phyloP scores from a whole-genome alignment of 306 rosid species.

The Ormosia emarginata region DNA sequence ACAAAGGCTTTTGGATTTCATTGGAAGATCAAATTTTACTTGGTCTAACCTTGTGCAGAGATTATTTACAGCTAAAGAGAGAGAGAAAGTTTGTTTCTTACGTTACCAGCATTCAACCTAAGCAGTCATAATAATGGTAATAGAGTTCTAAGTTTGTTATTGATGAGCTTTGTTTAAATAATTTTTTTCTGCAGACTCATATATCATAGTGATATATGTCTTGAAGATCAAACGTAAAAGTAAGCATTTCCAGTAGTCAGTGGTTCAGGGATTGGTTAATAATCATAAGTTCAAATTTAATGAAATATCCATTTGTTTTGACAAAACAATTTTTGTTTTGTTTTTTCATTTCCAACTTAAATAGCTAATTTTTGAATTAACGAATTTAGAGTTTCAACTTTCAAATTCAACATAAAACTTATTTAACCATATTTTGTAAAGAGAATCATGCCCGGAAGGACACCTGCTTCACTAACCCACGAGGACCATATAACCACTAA shows the following conservation, averaged over 20 bases:
- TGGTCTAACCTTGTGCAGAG: neutral
- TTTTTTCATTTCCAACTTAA: neutral
- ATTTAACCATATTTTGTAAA: neutral
- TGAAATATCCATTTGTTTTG: neutral
- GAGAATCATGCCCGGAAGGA: neutral
- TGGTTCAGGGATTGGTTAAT: neutral
- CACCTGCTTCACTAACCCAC: conserved; percentile 6
- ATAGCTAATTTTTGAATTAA: neutral
- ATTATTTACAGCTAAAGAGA: neutral
- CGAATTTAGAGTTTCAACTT: neutral
- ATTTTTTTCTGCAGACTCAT: neutral
- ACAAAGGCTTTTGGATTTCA: neutral
- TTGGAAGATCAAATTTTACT: neutral
- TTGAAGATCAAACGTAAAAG: neutral
- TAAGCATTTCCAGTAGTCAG: neutral
- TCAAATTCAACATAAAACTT: neutral
- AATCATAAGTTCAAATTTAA: neutral
- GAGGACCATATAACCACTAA: neutral
- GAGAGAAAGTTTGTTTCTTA: neutral
- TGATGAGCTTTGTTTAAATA: neutral
- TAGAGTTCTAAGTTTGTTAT: neutral
- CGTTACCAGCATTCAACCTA: neutral
- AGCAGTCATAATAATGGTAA: neutral
- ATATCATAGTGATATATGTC: neutral
- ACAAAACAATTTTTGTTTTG: neutral